phyloP scores from a whole-genome alignment of 352 stramenopile genomes.

The Phytophthora vignae region DNA sequence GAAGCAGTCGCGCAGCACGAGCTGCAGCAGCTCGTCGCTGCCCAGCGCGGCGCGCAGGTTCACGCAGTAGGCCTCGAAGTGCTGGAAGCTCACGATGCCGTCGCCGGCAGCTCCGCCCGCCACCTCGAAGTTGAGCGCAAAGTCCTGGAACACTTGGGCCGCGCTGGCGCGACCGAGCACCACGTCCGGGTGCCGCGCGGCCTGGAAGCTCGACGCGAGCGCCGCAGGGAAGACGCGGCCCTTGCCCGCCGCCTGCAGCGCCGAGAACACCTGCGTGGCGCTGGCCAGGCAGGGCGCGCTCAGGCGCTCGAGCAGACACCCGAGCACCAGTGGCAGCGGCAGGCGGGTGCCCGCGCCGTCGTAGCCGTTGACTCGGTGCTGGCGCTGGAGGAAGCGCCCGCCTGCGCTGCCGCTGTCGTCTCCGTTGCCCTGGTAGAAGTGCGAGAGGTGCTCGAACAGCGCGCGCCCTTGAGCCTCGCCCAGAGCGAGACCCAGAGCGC shows the following conservation, averaged over 20 bases:
- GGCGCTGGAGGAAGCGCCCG: constrained; percentile 47
- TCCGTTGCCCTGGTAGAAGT: constrained; percentile 15
- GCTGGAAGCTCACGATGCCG: constrained; percentile 58
- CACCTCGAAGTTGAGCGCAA: constrained; percentile 73
- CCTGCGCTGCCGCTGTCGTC: constrained; percentile 35
- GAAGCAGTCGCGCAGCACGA: constrained; percentile 74
- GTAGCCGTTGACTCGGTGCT: constrained; percentile 33
- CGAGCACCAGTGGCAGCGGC: constrained; percentile 47
- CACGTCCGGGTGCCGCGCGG: constrained; percentile 64
- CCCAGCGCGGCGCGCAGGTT: constrained; percentile 60
- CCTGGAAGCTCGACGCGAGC: constrained; percentile 71
- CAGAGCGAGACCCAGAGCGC: constrained; percentile 47
- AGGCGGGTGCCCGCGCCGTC: constrained; percentile 39
- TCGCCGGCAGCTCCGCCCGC: constrained; percentile 34
- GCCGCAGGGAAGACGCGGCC: constrained; percentile 69
- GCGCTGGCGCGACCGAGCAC: constrained; percentile 48
- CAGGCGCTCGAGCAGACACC: constrained; percentile 50
- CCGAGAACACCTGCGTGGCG: constrained; percentile 50
- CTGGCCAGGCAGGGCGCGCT: constrained; percentile 44
- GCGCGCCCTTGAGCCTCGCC: constrained; percentile 54
- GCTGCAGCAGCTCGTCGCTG: constrained; percentile 63
- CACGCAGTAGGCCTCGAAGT: constrained; percentile 72
- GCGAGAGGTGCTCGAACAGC: constrained; percentile 58
- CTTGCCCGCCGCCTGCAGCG: constrained; percentile 54
- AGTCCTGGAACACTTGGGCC: constrained; percentile 71